Conservation (phyloP, 768 basidiomycete species). For the Pleurotus pulmonarius region DNA sequence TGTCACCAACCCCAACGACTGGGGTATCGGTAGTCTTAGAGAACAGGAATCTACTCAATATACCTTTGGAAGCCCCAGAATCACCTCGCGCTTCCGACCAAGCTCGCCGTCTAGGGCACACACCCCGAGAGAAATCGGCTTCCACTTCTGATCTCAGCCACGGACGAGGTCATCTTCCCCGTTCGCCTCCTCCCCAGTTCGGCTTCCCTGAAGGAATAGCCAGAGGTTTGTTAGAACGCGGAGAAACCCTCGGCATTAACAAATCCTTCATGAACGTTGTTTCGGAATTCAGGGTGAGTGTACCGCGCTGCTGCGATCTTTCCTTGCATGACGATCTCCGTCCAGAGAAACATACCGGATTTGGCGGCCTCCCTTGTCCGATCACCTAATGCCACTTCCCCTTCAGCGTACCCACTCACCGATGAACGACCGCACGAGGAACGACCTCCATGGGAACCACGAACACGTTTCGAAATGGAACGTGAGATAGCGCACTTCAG, state of each 20-base stretch:
- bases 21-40: slow-evolving; percentile 80
- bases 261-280: slow-evolving; percentile 80
- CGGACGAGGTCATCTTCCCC: slow-evolving; percentile 25
- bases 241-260: slow-evolving; percentile 82
- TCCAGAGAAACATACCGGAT: slow-evolving; percentile 82
- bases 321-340: background rate
- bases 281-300: slow-evolving; percentile 66
- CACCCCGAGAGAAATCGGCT: slow-evolving; percentile 24
- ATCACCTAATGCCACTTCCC: slow-evolving; percentile 39
- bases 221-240: slow-evolving; percentile 66
- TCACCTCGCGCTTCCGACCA: slow-evolving; percentile 28
- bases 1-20: slow-evolving; percentile 67
- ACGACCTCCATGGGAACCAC: slow-evolving; percentile 66
- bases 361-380: slow-evolving; percentile 65
- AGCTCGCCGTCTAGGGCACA: slow-evolving; percentile 30
- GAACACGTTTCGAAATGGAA: slow-evolving; percentile 67
- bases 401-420: slow-evolving; percentile 44
- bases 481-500: slow-evolving; percentile 53
- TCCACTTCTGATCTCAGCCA: slow-evolving; percentile 17
- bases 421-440: slow-evolving; percentile 58
- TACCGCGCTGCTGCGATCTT: background rate
- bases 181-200: slow-evolving; percentile 40
- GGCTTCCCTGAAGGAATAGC: slow-evolving; percentile 71
- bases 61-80: slow-evolving; percentile 63
- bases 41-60: slow-evolving; percentile 75